Conservation (phyloP, 768 basidiomycete species). For the Boletus sp. region DNA sequence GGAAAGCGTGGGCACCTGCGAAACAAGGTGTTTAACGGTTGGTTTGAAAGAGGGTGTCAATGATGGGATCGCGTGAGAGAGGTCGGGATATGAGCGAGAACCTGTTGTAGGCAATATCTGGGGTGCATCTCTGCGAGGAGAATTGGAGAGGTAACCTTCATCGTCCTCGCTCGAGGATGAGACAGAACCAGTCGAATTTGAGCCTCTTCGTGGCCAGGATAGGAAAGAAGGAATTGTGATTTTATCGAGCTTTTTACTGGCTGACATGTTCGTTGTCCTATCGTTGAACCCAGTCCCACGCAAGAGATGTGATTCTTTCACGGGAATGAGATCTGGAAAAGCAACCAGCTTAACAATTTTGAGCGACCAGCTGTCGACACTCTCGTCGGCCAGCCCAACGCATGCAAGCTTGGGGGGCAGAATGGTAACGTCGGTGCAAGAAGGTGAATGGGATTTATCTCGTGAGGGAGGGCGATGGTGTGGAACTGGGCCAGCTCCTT, state of each 20-base stretch:
- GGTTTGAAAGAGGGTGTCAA: slow-evolving; percentile 34
- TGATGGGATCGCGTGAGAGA: slow-evolving; percentile 31
- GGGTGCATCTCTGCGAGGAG: slow-evolving; percentile 40
- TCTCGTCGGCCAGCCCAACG: slow-evolving; percentile 68
- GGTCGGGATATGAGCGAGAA: slow-evolving; percentile 45
- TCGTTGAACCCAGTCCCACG: not conserved
- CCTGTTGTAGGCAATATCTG: slow-evolving; percentile 32
- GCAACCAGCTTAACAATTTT: slow-evolving; percentile 78
- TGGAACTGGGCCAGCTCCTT: not conserved
- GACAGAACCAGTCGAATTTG: slow-evolving; percentile 24
- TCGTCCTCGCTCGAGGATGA: slow-evolving; percentile 37
- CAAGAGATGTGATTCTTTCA: slow-evolving; percentile 11
- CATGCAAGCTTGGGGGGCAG: slow-evolving; percentile 72
- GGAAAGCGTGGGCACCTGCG: slow-evolving; percentile 33
- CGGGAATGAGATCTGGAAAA: slow-evolving; percentile 67
- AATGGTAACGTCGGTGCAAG: slow-evolving; percentile 55
- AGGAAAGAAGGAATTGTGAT: slow-evolving; percentile 20
- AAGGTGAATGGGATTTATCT: slow-evolving; percentile 50
- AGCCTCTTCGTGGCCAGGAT: slow-evolving; percentile 20
- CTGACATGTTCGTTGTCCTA: slow-evolving; percentile 3
- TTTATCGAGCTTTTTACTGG: slow-evolving; percentile 8
- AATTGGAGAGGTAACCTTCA: slow-evolving; percentile 60
- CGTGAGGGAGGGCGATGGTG: slow-evolving; percentile 22
- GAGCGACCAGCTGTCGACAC: slow-evolving; percentile 66
- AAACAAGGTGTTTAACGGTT: slow-evolving; percentile 36